Evolutionary conservation across 306 rosid genomes (phyloP), one percentile per base, ranked within the genome.

Genomic region (Lagenaria siceraria): DNA sequence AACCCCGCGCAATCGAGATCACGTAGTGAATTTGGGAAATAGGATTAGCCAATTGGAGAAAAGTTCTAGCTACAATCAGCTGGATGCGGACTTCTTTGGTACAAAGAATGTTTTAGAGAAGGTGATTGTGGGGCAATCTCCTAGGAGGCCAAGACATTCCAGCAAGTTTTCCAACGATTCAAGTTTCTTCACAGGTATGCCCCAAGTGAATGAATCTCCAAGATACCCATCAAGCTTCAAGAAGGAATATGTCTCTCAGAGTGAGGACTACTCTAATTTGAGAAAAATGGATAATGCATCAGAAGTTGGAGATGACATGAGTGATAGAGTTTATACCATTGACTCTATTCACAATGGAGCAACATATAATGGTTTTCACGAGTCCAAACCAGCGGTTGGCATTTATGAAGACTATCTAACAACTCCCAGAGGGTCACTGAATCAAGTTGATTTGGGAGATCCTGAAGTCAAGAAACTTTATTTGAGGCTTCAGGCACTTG

Each of bases 401-500:
- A 77, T 71, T 76, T 82, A 75, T 33, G 97, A 90, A 38, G 91
- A 91, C 79, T 82, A 75, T 75, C 48, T 73, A 77, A 85, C 83
- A 77, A 82, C 88, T 12, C 92, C 97, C 2, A 87, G 69, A 81
- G 92, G 82, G 31, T 79, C 88, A 8, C 40, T 81, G 76, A 79
- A 80, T 85, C 87, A 82, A 40, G 76, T 86, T 77, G 92, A 89
- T 71, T 76, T 80, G 48, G 89, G 75, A 35, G 99, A 92, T 85
- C 97, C 98, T 4, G 90, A 92, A 36, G 76, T 96, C 74, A 89
- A 86, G 85, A 96, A 92, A 87, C 98, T 96, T 75, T 90, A 88
- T 81, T 78, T 80, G 90, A 92, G 99, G 87, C 98, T 96, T 85
- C 98, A 96, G 81, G 97, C 96, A 77, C 97, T 96, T 70, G 99